These are phyloP conservation scores for Xylaria polymorpha DNA, from an alignment of 2,329 filamentous ascomycete species.

Conservation along the genomic window DNA sequence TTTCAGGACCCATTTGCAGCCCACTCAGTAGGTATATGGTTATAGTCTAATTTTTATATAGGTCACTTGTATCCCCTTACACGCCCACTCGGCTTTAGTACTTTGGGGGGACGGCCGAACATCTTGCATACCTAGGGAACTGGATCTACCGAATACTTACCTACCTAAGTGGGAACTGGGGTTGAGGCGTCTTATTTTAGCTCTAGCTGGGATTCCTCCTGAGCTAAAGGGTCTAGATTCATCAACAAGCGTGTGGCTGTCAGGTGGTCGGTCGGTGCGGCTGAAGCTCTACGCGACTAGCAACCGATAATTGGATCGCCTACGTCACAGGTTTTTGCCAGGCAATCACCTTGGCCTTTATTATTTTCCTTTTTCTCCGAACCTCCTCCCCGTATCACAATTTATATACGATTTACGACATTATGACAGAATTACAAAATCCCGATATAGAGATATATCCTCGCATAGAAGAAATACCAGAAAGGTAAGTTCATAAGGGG, in stretches of 20 bases:
- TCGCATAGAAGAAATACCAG: conserved; percentile 24
- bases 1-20: neutral
- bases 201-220: too few relatives aligned
- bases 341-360: neutral
- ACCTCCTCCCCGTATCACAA: neutral
- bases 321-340: neutral
- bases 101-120: neutral
- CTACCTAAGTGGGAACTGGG: too few relatives aligned
- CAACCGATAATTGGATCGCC: neutral
- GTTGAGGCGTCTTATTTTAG: too few relatives aligned
- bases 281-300: neutral
- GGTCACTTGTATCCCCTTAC: neutral
- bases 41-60: neutral
- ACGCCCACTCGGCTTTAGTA: neutral
- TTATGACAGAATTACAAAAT: conserved; percentile 21
- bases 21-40: neutral
- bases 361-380: neutral
- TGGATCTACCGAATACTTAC: too few relatives aligned
- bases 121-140: neutral
- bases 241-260: neutral
- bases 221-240: too few relatives aligned
- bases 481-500: conserved; percentile 14
- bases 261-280: neutral
- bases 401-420: conserved; percentile 4
- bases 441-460: neutral